phyloP scores from a whole-genome alignment of 1,284 basidiomycete genomes.

The Pseudomicrostroma phylloplanum region DNA sequence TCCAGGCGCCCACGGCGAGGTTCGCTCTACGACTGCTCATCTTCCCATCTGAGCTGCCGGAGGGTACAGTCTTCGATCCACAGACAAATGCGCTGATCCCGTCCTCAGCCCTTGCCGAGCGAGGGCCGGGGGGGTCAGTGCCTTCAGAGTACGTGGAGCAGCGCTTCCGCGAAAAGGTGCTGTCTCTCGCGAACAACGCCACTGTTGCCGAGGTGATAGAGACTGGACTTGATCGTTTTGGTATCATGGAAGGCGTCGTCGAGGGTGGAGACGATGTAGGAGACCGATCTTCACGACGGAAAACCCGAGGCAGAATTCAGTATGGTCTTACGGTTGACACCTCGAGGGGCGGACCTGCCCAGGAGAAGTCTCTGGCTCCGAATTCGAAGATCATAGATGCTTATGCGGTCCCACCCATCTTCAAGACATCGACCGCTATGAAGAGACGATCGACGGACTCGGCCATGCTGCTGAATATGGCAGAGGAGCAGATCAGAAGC shows the following conservation, averaged over 20 bases:
- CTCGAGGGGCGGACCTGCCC: conserved; percentile 17
- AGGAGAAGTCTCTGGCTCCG: conserved; percentile 27
- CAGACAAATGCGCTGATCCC: conserved; percentile 77
- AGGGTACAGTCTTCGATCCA: conserved; percentile 86
- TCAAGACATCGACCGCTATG: conserved; percentile 58
- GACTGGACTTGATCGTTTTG: conserved; percentile 80
- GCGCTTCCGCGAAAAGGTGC: conserved; percentile 34
- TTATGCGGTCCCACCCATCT: conserved; percentile 68
- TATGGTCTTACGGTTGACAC: conserved; percentile 62
- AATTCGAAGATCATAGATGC: conserved; percentile 61
- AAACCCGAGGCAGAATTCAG: conserved; percentile 69
- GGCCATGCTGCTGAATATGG: conserved; percentile 60
- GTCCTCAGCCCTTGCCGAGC: conserved; percentile 18
- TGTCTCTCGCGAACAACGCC: conserved; percentile 73
- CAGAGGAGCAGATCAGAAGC: conserved; percentile 64
- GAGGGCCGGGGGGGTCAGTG: conserved; percentile 16
- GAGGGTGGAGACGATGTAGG: conserved; percentile 96
- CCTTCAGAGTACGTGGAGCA: conserved; percentile 19
- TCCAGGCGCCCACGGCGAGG: conserved; percentile 64
- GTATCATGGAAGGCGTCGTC: conserved; percentile 87
- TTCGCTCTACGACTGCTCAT: conserved; percentile 82
- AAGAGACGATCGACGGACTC: conserved; percentile 86
- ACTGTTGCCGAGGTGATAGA: conserved; percentile 96
- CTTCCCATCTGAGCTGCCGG: conserved; percentile 80
- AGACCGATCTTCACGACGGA: conserved; percentile 74